These are phyloP conservation scores for Carpinus fangiana DNA, from an alignment of 306 rosid genomes.

Conservation along the genomic window DNA sequence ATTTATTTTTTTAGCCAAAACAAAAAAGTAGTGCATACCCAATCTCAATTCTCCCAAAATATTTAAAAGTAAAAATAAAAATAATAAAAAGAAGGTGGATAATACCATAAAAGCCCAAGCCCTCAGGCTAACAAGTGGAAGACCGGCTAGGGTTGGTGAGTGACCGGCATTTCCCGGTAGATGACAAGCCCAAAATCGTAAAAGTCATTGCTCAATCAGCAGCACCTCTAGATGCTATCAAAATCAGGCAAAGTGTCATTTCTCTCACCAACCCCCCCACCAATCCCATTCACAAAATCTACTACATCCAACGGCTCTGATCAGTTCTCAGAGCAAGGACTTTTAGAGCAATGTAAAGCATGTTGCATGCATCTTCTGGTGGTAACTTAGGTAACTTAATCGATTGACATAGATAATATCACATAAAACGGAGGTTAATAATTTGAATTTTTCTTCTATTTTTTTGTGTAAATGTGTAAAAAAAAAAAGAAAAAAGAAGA, in stretches of 20 bases:
- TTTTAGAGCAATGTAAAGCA: too few species aligned
- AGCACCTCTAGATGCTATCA: neutral
- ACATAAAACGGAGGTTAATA: too few species aligned
- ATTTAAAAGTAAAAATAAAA: neutral
- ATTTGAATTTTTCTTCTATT: too few species aligned
- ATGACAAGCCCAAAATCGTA: neutral
- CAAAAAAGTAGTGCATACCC: too few species aligned
- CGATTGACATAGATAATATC: too few species aligned
- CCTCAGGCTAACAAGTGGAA: conserved; percentile 25
- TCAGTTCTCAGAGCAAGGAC: too few species aligned
- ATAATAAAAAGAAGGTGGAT: neutral
- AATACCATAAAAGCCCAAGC: neutral
- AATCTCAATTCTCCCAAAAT: too few species aligned
- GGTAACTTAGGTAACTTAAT: too few species aligned
- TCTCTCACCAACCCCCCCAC: conserved; percentile 44
- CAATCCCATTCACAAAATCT: conserved; percentile 27
- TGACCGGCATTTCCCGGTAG: conserved; percentile 46
- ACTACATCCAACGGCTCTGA: conserved; percentile 34
- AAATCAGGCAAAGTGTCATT: neutral
- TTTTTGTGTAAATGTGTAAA: too few species aligned
- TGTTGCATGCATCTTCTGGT: too few species aligned
- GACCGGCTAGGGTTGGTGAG: conserved; percentile 50
- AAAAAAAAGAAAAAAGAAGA: too few species aligned
- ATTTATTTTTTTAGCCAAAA: too few species aligned
- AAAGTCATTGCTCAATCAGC: neutral